These are phyloP conservation scores for Aspergillus baeticus DNA, from an alignment of 495 filamentous ascomycete genomes.

Conservation along the genomic window DNA sequence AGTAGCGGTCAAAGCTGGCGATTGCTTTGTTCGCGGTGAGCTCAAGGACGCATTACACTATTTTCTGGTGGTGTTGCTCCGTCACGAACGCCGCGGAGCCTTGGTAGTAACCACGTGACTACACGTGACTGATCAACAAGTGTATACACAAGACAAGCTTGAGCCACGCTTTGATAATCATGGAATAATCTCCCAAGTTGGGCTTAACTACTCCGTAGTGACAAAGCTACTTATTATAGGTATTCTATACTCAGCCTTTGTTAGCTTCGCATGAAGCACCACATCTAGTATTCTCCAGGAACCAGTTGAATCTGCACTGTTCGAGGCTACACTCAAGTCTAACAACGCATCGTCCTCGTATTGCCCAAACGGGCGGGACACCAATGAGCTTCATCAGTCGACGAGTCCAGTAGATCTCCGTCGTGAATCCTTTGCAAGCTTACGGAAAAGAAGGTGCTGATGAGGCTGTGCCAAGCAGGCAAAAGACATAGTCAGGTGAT, in stretches of 20 bases:
- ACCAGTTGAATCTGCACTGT: too few relatives aligned
- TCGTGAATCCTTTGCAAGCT: neutral
- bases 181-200: too few relatives aligned
- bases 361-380: neutral
- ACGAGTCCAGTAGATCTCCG: neutral
- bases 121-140: neutral
- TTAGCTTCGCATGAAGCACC: too few relatives aligned
- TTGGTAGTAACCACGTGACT: conserved; percentile 5
- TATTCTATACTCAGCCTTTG: too few relatives aligned
- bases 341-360: neutral
- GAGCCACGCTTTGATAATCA: too few relatives aligned
- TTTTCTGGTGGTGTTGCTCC: conserved; percentile 3
- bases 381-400: too few relatives aligned
- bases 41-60: conserved; percentile 3
- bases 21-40: conserved; percentile 1
- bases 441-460: neutral
- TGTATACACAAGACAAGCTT: neutral
- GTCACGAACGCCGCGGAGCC: conserved; percentile 9
- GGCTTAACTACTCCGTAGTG: too few relatives aligned
- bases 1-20: neutral
- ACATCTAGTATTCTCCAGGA: too few relatives aligned
- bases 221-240: too few relatives aligned
- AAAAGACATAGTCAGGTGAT: neutral
- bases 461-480: conserved; percentile 2
- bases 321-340: too few relatives aligned